phyloP scores from a whole-genome alignment of 1,284 basidiomycete genomes.

The Naganishia sp. region DNA sequence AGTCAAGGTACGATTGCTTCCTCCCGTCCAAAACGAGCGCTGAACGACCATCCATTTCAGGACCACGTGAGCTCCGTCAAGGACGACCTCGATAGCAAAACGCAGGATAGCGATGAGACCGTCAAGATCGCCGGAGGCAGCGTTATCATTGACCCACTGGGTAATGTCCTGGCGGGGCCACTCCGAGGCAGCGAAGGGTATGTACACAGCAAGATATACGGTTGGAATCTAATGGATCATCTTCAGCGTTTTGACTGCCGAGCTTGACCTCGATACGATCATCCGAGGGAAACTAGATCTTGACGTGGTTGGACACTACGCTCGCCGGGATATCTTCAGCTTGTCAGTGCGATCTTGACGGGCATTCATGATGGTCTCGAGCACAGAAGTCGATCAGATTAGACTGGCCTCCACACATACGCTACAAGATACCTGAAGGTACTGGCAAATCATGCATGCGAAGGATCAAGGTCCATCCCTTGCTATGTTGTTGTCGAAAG shows the following conservation, averaged over 20 bases:
- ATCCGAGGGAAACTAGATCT: conserved; percentile 68
- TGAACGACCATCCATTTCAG: not conserved
- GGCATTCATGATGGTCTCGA: too few species aligned
- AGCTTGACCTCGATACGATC: conserved; percentile 64
- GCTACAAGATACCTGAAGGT: too few species aligned
- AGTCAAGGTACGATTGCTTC: not conserved
- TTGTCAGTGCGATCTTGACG: conserved; percentile 21
- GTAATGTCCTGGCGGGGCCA: conserved; percentile 67
- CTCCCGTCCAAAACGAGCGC: not conserved
- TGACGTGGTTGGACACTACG: conserved; percentile 68
- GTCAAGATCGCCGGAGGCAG: conserved; percentile 59
- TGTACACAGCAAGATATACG: not conserved
- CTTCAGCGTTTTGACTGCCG: conserved; percentile 60
- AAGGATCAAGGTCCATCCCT: too few species aligned
- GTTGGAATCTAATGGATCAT: not conserved
- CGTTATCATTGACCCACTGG: conserved; percentile 66
- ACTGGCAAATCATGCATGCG: too few species aligned
- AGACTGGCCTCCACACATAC: too few species aligned
- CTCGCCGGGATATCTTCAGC: conserved; percentile 58
- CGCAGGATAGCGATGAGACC: conserved; percentile 20
- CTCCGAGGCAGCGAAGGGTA: conserved; percentile 60
- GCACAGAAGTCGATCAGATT: too few species aligned
- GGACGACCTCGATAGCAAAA: conserved; percentile 1
- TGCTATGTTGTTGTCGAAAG: too few species aligned
- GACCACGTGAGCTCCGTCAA: conserved; percentile 16